Conservation (phyloP, 192 early-diverging fungal species). For the Backusella parvicylindrica region DNA sequence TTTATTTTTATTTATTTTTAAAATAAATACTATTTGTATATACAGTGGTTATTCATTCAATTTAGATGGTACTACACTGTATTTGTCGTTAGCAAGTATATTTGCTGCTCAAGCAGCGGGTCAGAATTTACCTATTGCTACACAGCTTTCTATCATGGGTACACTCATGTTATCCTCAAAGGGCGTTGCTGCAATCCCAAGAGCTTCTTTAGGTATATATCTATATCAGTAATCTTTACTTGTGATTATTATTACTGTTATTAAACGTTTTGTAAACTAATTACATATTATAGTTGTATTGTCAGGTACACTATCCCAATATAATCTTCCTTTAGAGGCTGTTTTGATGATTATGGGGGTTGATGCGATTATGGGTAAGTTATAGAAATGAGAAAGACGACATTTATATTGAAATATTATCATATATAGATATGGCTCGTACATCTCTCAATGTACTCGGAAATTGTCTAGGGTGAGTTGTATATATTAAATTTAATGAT, state of each 20-base stretch:
- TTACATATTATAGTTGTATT: conserved; percentile 45
- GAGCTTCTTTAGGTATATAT: conserved; percentile 42
- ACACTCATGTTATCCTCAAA: conserved; percentile 67
- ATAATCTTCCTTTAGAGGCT: conserved; percentile 54
- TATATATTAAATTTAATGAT: neutral
- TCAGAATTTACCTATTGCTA: conserved; percentile 42
- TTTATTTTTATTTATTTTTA: neutral
- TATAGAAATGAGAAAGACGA: neutral
- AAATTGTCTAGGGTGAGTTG: conserved; percentile 57
- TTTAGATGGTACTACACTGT: conserved; percentile 71
- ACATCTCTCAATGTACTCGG: conserved; percentile 67
- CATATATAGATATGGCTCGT: conserved; percentile 61
- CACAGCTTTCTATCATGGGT: conserved; percentile 63
- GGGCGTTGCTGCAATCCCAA: conserved; percentile 57
- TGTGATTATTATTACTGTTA: neutral
- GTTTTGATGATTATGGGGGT: conserved; percentile 63
- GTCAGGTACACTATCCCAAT: conserved; percentile 46
- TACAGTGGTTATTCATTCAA: conserved; percentile 70
- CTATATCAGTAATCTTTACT: neutral
- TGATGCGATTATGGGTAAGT: conserved; percentile 62
- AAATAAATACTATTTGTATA: neutral
- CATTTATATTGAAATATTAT: neutral
- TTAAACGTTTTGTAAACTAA: too few relatives aligned
- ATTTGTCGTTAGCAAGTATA: conserved; percentile 59
- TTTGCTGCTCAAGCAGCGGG: conserved; percentile 64